Conservation (phyloP, 257 asterid genomes). For the Solanum gandarillasii region DNA sequence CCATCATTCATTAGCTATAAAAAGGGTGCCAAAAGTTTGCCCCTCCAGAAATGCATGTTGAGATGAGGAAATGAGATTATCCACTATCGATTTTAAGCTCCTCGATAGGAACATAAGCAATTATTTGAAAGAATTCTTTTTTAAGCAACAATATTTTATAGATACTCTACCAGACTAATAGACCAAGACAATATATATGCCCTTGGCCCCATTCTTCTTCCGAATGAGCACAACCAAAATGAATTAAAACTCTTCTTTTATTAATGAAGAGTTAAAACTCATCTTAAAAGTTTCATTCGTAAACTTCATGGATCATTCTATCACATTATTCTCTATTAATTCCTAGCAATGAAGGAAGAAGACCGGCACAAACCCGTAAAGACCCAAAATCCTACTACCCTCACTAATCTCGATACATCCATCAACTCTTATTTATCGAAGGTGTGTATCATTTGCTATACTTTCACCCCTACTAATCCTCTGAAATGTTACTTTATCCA, state of each 20-base stretch:
- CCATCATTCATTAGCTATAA: background rate
- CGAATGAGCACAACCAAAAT: background rate
- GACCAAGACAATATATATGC: background rate
- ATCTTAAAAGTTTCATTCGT: background rate
- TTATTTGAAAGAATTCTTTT: background rate
- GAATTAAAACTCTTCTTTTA: background rate
- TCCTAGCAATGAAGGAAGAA: background rate
- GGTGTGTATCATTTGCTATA: background rate
- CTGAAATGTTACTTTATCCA: background rate
- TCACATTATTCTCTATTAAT: background rate
- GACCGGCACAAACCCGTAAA: background rate
- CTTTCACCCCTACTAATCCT: background rate
- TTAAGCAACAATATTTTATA: background rate
- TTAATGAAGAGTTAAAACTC: background rate
- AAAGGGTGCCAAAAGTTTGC: background rate
- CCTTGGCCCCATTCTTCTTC: background rate
- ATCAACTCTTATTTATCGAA: background rate
- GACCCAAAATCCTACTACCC: background rate
- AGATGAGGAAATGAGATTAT: background rate
- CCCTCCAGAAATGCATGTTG: background rate
- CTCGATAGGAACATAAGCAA: background rate
- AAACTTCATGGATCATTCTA: background rate
- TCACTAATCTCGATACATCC: background rate
- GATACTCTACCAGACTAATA: background rate
- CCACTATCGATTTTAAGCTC: background rate